Evolutionary conservation across 352 stramenopile species (phyloP), one percentile per base, ranked within the genome.

Genomic region (Pythium insidiosum): DNA sequence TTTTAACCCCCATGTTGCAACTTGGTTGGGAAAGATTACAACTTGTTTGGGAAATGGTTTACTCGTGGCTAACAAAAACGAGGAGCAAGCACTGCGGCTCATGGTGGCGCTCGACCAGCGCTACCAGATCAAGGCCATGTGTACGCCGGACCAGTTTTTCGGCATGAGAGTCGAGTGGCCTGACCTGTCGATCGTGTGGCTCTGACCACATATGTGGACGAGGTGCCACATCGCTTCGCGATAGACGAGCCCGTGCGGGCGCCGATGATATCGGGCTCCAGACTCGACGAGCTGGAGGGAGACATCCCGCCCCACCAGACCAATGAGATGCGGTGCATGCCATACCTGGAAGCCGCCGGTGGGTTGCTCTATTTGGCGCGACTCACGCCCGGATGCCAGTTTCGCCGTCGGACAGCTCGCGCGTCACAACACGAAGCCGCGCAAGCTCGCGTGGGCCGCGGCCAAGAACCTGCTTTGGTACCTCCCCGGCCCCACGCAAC

Each of bases 191-290:
- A 12, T 15, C n/a, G n/a, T 47, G 1, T 2, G 28, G 15, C 20
- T 56, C 1, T 40, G 21, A 26, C 10, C 0, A 19, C 26, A 0
- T 56, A 50, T 20, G 22, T 50, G 2, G 30, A 45, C 16, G 41
- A 50, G n/a, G 3, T 47, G 0, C 30, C 50, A 33, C 28, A 33
- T 33, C 28, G 28, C 28, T 33, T 33, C 15, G 28, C 28, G 28
- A 33, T 33, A 15, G 34, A 50, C 40, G 33, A 5, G 0, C 35
- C 50, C 2, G 1, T 15, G 5, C n/a, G 6, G 2, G 47, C 48
- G 6, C 41, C 48, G 0, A 56, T 50, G 48, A 40, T 56, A 0
- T 33, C 48, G 2, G 44, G 44, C 34, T 40, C 48, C 6, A 21
- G 48, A n/a, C 41, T 56, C 6, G 24, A 56, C 34, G 1, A 23